Evolutionary conservation across 2,329 filamentous ascomycete genomes (phyloP).

Genomic region (Diplodia corticola): DNA sequence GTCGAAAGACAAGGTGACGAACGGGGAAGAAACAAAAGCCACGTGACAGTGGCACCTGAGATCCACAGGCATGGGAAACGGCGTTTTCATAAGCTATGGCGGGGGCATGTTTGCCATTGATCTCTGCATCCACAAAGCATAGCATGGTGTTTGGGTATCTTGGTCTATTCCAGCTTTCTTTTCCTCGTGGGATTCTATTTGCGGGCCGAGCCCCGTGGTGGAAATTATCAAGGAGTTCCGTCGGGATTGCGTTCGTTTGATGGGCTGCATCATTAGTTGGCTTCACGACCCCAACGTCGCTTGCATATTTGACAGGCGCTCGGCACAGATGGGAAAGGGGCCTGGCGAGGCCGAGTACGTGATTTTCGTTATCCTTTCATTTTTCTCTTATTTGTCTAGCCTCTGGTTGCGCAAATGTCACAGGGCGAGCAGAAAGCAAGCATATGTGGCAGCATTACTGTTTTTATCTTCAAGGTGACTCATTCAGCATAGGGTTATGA

Average conservation of each 20-base stretch:
- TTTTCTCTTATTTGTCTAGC: not conserved
- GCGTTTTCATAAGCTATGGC: constrained; percentile 23
- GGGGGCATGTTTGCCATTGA: constrained; percentile 18
- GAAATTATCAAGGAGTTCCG: not conserved
- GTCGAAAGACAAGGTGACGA: constrained; percentile 18
- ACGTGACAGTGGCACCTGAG: constrained; percentile 4
- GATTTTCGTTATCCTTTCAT: not conserved
- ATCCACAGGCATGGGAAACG: constrained; percentile 13
- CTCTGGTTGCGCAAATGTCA: not conserved
- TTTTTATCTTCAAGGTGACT: not conserved
- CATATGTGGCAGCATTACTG: constrained; percentile 1
- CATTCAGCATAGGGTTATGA: not conserved
- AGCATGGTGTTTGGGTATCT: constrained; percentile 21
- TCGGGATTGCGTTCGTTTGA: constrained; percentile 1
- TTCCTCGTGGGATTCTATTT: not conserved
- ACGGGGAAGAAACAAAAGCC: constrained; percentile 21
- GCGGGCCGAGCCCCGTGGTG: not conserved
- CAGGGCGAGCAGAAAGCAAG: constrained; percentile 14
- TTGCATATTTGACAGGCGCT: constrained; percentile 21
- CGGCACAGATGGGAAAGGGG: constrained; percentile 15
- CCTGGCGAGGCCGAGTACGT: not conserved
- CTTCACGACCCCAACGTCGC: constrained; percentile 15
- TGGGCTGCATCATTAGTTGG: not conserved
- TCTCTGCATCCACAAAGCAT: constrained; percentile 23
- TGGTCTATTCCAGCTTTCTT: not conserved